phyloP scores from a whole-genome alignment of 331 rosid genomes.

The Cydonia oblonga region DNA sequence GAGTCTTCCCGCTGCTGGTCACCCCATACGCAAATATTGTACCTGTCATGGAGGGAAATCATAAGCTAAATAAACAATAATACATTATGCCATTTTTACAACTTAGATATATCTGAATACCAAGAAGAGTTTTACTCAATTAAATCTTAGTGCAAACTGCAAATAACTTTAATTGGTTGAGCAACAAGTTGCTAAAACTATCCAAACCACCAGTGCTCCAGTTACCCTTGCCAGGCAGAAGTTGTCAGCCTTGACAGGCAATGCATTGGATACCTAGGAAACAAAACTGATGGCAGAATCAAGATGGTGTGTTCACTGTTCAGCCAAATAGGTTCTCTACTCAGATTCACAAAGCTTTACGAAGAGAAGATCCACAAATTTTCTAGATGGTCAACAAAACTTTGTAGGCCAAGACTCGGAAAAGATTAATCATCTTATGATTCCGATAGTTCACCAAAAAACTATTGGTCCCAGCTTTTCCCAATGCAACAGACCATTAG shows the following conservation, averaged over 20 bases:
- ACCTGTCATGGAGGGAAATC: constrained; percentile 45
- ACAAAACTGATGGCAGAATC: not conserved
- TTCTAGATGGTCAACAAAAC: not conserved
- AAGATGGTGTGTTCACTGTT: not conserved
- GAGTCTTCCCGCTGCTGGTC: constrained; percentile 99
- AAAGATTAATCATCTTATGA: not conserved
- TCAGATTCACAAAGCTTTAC: not conserved
- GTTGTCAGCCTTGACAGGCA: not conserved
- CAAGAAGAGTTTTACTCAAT: not conserved
- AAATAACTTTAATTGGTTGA: constrained; percentile 8
- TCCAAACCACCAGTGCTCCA: not conserved
- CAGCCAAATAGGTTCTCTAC: not conserved
- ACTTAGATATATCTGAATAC: constrained; percentile 5
- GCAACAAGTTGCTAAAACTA: constrained; percentile 6
- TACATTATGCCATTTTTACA: constrained; percentile 10
- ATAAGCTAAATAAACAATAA: constrained; percentile 4
- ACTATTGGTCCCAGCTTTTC: not conserved
- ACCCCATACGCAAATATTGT: constrained; percentile 98
- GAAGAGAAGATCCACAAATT: not conserved
- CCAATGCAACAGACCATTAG: not conserved
- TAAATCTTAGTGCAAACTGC: not conserved
- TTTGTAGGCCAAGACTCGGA: not conserved
- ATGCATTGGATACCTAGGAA: not conserved
- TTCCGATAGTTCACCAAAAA: not conserved
- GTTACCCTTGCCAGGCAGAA: not conserved